These are phyloP conservation scores for Talaromyces albobiverticillius DNA, from an alignment of 2,329 filamentous ascomycete species.

Conservation along the genomic window DNA sequence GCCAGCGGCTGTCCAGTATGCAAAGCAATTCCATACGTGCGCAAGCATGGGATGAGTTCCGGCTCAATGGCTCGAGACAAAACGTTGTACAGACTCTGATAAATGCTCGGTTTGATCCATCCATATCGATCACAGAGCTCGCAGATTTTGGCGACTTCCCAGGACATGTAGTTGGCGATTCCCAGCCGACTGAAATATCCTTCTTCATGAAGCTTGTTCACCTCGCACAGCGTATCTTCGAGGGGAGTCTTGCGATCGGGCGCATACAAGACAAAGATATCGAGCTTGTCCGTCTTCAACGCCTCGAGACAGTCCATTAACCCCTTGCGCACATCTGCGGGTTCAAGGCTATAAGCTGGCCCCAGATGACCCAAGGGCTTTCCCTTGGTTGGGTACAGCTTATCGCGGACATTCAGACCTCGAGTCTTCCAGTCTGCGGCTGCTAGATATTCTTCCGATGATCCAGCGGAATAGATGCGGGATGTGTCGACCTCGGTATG, in stretches of 20 bases:
- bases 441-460: conserved; percentile 41
- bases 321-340: conserved; percentile 31
- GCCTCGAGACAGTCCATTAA: conserved; percentile 37
- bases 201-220: conserved; percentile 46
- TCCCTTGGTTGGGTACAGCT: conserved; percentile 35
- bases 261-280: conserved; percentile 52
- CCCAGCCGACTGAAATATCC: conserved; percentile 47
- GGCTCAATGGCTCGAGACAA: conserved; percentile 37
- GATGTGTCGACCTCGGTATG: conserved; percentile 31
- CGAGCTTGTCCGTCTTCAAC: conserved; percentile 39
- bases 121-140: conserved; percentile 42
- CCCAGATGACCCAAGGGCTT: conserved; percentile 15
- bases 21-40: conserved; percentile 42
- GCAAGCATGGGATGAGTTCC: conserved; percentile 43
- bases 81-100: conserved; percentile 47
- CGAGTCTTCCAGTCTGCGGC: conserved; percentile 36
- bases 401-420: conserved; percentile 44
- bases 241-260: conserved; percentile 49
- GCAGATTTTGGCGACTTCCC: conserved; percentile 49
- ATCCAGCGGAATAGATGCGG: conserved; percentile 27
- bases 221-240: conserved; percentile 46
- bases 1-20: conserved; percentile 45
- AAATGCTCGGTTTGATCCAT: conserved; percentile 45
- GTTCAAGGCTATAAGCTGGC: conserved; percentile 27
- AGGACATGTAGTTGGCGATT: conserved; percentile 46